Percentiles rank a stretch among this genome's conserved stretches.
Evolutionary conservation across 2,329 filamentous ascomycete species (phyloP).

Genomic region (Fusarium papillatum): DNA sequence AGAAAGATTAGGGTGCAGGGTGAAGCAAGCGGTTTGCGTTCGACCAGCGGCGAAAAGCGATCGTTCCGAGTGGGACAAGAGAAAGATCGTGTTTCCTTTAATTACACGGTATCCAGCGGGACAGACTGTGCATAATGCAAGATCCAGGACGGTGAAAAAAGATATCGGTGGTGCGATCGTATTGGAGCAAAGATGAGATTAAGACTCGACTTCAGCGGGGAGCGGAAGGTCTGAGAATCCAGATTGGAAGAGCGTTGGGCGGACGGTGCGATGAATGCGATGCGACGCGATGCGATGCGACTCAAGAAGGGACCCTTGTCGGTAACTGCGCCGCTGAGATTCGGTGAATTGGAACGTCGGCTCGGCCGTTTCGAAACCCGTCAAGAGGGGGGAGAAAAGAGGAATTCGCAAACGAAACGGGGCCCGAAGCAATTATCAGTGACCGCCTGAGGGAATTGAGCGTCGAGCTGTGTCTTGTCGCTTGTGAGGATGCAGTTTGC

Average conservation of each 20-base stretch:
- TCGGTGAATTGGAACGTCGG: conserved; percentile 19
- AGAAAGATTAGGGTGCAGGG: conserved; percentile 6
- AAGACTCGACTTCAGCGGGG: not conserved
- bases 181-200: conserved; percentile 4
- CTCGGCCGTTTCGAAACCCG: conserved; percentile 21
- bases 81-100: conserved; percentile 30
- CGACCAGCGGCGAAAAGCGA: conserved; percentile 13
- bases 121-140: conserved; percentile 39
- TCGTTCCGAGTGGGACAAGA: conserved; percentile 13
- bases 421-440: conserved; percentile 28
- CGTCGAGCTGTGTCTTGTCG: conserved; percentile 16
- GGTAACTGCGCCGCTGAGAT: conserved; percentile 10
- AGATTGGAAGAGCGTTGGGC: conserved; percentile 19
- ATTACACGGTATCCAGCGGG: conserved; percentile 33
- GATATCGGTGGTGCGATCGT: conserved; percentile 7
- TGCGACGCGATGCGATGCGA: conserved; percentile 33
- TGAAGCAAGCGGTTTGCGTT: conserved; percentile 4
- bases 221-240: conserved; percentile 5
- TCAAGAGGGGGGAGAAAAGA: conserved; percentile 22
- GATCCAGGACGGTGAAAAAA: conserved; percentile 9
- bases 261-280: conserved; percentile 15
- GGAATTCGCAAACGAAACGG: conserved; percentile 16
- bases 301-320: conserved; percentile 23
- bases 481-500: conserved; percentile 27
- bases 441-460: conserved; percentile 13